Evolutionary conservation across 2,329 filamentous ascomycete genomes (phyloP), one percentile per base, ranked within the genome.

Genomic region (Alternaria ethzedia): DNA sequence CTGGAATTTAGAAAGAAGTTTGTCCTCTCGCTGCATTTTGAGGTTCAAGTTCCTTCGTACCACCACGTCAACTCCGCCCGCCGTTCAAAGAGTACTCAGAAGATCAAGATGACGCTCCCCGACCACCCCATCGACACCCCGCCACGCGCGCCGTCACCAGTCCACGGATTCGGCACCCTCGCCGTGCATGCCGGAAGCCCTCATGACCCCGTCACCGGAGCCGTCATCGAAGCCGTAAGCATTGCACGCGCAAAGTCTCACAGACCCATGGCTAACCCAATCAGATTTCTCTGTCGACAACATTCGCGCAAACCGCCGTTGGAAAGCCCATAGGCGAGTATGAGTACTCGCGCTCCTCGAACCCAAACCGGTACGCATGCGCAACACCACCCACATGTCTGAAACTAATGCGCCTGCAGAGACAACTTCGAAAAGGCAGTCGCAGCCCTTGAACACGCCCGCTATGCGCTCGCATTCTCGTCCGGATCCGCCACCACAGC

Each of bases 401-500:
- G 21, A 11, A 28, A 21, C 68, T 74, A 63, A 77, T 49, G 23
- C 20, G 6, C 12, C 15, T 58, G 8, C 62, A 86, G 96, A 63
- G 88, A 92, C 79, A 96, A 97, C 84, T 98, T 99, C 77, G 95
- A 99, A 85, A 86, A 87, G 64, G 94, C 94, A 64, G 89, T 99
- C 61, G 96, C 96, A 36, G 92, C 94, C 6, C 89, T 99, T 58
- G 96, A 99, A 84, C 90, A 96, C 76, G 96, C 94, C 67, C 91
- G 92, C 79, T 91, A 97, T 79, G 96, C 96, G 49, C 89, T 99
- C 58, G 95, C 96, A 68, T 99, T 97, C 83, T 91, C 92, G 47
- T 97, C 94, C 25, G 96, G 96, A 74, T 97, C 93, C 71, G 95
- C 96, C 46, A 94, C 96, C 58, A 99, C 96, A 1, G 95, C 96